Evolutionary conservation across 139 green algal species (phyloP).

Genomic region (Volvox reticuliferus): DNA sequence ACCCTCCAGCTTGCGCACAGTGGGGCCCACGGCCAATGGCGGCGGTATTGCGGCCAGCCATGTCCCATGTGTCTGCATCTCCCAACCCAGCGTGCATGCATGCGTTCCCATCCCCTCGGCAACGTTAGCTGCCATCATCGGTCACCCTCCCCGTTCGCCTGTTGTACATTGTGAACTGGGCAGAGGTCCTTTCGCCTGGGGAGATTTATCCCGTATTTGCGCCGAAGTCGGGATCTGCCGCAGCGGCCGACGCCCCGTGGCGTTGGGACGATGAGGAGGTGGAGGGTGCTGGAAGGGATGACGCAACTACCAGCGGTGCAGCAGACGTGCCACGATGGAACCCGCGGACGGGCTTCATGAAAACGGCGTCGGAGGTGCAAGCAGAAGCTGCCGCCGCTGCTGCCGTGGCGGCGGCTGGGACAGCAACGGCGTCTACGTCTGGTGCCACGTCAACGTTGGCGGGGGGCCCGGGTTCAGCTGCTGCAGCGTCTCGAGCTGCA

Average conservation of each 20-base stretch:
- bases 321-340: conserved; percentile 58
- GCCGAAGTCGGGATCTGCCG: conserved; percentile 15
- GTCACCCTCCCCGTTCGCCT: too few relatives aligned
- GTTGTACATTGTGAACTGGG: too few relatives aligned
- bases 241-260: conserved; percentile 23
- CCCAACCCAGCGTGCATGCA: too few relatives aligned
- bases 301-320: neutral
- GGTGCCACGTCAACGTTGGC: neutral
- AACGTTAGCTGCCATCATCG: too few relatives aligned
- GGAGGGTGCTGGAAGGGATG: neutral
- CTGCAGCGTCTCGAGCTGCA: neutral
- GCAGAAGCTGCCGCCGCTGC: conserved; percentile 23
- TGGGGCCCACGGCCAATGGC: too few relatives aligned
- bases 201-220: conserved; percentile 54
- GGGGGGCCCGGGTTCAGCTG: neutral
- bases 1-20: too few relatives aligned
- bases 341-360: conserved; percentile 65
- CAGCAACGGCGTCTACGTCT: neutral
- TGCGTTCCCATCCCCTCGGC: too few relatives aligned
- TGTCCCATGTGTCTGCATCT: too few relatives aligned
- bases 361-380: conserved; percentile 39
- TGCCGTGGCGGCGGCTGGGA: neutral
- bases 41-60: too few relatives aligned
- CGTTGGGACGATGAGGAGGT: conserved; percentile 39
- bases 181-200: neutral